Evolutionary conservation across 208 protist genomes (phyloP).

Genomic region (Tritrichomonas musculus): DNA sequence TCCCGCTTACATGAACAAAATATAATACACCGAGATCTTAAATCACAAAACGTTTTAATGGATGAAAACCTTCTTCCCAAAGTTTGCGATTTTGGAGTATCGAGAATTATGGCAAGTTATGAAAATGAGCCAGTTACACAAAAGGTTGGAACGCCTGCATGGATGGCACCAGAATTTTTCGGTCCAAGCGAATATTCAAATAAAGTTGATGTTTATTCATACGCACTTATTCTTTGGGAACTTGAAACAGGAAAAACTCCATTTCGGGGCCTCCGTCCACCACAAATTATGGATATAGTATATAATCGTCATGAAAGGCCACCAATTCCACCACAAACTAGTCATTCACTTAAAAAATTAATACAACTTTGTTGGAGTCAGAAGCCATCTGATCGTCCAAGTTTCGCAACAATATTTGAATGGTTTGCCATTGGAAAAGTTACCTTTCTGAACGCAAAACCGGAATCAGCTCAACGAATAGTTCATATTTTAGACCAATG

Average conservation of each 20-base stretch:
- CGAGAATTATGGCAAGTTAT: not conserved
- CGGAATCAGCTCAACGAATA: not conserved
- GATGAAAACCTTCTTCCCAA: not conserved
- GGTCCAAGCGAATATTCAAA: not conserved
- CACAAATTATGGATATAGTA: not conserved
- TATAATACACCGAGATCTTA: slow-evolving; percentile 11
- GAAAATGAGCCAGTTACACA: not conserved
- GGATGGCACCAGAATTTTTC: slow-evolving; percentile 46
- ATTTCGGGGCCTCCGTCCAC: not conserved
- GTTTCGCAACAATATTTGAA: not conserved
- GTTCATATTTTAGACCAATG: not conserved
- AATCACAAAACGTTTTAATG: not conserved
- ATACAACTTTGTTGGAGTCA: not conserved
- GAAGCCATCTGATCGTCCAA: not conserved
- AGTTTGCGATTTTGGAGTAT: slow-evolving; percentile 1
- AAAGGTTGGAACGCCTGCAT: slow-evolving; percentile 39
- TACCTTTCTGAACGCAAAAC: not conserved
- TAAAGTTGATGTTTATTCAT: slow-evolving; percentile 1
- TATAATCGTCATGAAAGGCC: not conserved
- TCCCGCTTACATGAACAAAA: not conserved
- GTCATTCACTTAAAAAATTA: not conserved
- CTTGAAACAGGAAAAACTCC: not conserved
- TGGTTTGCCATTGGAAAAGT: not conserved
- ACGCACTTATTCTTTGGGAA: not conserved
- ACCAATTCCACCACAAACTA: not conserved